Conservation (phyloP, 2,329 filamentous ascomycete species). For the Diaporthe citriasiana region DNA sequence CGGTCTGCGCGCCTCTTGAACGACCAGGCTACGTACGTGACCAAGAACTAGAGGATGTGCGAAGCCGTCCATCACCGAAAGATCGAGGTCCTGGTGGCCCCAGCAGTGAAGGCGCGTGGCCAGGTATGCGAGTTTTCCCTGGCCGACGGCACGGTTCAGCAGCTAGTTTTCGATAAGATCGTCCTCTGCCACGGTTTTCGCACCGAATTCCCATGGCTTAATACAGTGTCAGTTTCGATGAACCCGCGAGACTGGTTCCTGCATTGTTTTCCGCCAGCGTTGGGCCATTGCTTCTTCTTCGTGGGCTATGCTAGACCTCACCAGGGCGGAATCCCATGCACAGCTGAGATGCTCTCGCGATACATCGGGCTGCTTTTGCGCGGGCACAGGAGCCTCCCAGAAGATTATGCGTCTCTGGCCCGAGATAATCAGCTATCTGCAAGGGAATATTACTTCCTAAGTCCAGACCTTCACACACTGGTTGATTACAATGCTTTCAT, state of each 20-base stretch:
- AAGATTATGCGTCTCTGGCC: not conserved
- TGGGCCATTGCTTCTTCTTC: not conserved
- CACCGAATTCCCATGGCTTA: not conserved
- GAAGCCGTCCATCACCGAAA: slow-evolving; percentile 5
- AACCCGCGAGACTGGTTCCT: slow-evolving; percentile 4
- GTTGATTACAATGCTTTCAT: slow-evolving; percentile 19
- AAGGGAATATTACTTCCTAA: slow-evolving; percentile 5
- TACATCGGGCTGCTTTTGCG: slow-evolving; percentile 3
- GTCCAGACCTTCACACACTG: slow-evolving; percentile 15
- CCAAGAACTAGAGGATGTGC: slow-evolving; percentile 22
- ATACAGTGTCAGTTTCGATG: not conserved
- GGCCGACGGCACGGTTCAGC: not conserved
- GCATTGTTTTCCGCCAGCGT: slow-evolving; percentile 1
- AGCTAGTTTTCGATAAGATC: not conserved
- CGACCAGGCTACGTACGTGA: slow-evolving; percentile 17
- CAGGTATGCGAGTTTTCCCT: not conserved
- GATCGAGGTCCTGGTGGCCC: slow-evolving; percentile 5
- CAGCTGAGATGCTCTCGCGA: slow-evolving; percentile 9
- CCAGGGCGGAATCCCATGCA: slow-evolving; percentile 1
- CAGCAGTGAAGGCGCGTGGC: not conserved
- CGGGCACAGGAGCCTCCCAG: not conserved
- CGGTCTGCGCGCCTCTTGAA: not conserved
- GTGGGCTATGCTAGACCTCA: slow-evolving; percentile 8
- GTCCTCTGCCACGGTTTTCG: slow-evolving; percentile 11
- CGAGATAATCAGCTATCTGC: not conserved